Evolutionary conservation across 2,329 filamentous ascomycete genomes (phyloP).

Genomic region (Exophiala dermatitidis): DNA sequence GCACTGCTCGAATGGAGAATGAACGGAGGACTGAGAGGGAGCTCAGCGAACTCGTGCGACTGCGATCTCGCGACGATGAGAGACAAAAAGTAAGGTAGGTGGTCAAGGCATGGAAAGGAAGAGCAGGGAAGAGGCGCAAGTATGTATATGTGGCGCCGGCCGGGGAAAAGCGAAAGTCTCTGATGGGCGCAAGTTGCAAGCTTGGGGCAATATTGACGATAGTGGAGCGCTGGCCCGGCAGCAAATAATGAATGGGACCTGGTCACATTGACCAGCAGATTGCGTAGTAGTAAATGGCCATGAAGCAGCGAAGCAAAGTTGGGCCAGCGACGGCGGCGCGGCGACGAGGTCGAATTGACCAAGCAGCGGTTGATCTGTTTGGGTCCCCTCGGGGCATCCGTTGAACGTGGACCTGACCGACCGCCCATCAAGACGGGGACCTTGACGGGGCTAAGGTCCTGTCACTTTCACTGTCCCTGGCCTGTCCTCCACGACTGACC

Average conservation of each 20-base stretch:
- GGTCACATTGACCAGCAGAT: conserved; percentile 12
- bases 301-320: not conserved
- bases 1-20: conserved; percentile 16
- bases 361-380: conserved; percentile 9
- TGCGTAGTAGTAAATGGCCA: conserved; percentile 5
- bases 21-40: conserved; percentile 21
- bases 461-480: not conserved
- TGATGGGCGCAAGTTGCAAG: conserved; percentile 4
- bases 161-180: not conserved
- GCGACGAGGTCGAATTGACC: conserved; percentile 4
- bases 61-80: conserved; percentile 13
- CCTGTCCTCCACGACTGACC: conserved; percentile 11
- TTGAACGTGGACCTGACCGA: conserved; percentile 8
- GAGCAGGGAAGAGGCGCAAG: conserved; percentile 3
- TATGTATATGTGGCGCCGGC: conserved; percentile 18
- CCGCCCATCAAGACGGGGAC: conserved; percentile 3
- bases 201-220: not conserved
- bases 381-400: conserved; percentile 6
- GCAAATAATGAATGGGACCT: not conserved
- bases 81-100: conserved; percentile 15
- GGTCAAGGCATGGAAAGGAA: conserved; percentile 17
- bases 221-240: conserved; percentile 12
- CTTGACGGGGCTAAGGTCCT: conserved; percentile 6
- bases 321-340: conserved; percentile 12
- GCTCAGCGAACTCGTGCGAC: conserved; percentile 22